phyloP scores from a whole-genome alignment of 2,329 filamentous ascomycete species.

The Pseudocercospora fijiensis region DNA sequence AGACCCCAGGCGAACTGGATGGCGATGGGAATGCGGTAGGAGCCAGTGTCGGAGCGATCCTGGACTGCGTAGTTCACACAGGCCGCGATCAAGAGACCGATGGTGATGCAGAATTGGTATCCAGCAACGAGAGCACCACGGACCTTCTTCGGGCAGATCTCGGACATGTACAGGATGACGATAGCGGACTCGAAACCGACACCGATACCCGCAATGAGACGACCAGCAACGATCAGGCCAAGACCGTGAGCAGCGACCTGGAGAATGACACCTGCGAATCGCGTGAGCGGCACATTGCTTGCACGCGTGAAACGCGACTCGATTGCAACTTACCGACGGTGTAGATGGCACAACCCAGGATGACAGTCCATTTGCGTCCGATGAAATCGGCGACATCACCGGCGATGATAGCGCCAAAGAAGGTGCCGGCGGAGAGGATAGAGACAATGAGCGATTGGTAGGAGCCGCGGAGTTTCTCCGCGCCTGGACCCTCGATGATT shows the following conservation, averaged over 20 bases:
- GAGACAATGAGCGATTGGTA: slow-evolving; percentile 65
- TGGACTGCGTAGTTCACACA: slow-evolving; percentile 72
- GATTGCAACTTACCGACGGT: slow-evolving; percentile 44
- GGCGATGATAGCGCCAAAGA: slow-evolving; percentile 74
- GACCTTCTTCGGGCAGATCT: slow-evolving; percentile 60
- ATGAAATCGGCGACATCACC: slow-evolving; percentile 75
- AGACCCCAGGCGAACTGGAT: slow-evolving; percentile 79
- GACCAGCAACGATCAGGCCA: slow-evolving; percentile 67
- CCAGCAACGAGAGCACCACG: slow-evolving; percentile 76
- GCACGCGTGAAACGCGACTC: background rate
- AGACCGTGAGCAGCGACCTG: slow-evolving; percentile 62
- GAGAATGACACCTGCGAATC: slow-evolving; percentile 52
- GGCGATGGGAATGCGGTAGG: slow-evolving; percentile 77
- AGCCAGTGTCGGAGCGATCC: slow-evolving; percentile 59
- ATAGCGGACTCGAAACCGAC: slow-evolving; percentile 79
- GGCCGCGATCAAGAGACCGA: slow-evolving; percentile 66
- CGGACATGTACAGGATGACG: slow-evolving; percentile 84
- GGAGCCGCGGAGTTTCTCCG: slow-evolving; percentile 33
- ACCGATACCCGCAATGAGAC: slow-evolving; percentile 73
- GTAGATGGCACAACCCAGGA: slow-evolving; percentile 71
- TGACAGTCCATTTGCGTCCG: slow-evolving; percentile 70
- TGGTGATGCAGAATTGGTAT: slow-evolving; percentile 81
- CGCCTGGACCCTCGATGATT: slow-evolving; percentile 49
- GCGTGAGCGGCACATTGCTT: background rate
- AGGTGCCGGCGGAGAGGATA: slow-evolving; percentile 69